Evolutionary conservation across 176 grass and related monocot species (phyloP).

Genomic region (Phoenix dactylifera): DNA sequence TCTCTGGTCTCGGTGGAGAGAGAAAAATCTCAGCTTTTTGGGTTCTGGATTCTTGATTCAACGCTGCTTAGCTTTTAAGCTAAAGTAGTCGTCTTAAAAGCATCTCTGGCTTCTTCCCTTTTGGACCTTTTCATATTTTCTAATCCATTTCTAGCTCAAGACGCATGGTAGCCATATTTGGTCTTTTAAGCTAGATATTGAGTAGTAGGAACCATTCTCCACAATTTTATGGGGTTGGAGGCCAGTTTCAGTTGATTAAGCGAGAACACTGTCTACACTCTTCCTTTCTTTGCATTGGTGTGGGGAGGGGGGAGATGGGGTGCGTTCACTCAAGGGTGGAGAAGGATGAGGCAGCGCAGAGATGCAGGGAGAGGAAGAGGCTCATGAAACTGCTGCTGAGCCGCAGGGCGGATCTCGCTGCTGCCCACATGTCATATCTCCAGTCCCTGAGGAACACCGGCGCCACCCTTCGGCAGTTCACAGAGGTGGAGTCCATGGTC

Average conservation of each 20-base stretch:
- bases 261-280: background rate
- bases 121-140: background rate
- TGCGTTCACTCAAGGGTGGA: constrained; percentile 67
- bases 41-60: background rate
- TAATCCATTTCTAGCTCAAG: too few relatives aligned
- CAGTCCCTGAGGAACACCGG: constrained; percentile 83
- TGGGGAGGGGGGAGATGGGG: constrained; percentile 54
- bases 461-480: constrained; percentile 68
- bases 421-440: constrained; percentile 56
- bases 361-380: constrained; percentile 75
- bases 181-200: too few relatives aligned
- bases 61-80: constrained; percentile 5
- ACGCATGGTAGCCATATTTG: too few relatives aligned
- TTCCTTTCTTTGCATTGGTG: background rate
- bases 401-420: constrained; percentile 54
- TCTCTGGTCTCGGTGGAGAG: too few relatives aligned
- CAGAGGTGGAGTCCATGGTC: constrained; percentile 56
- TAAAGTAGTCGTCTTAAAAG: background rate
- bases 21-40: background rate
- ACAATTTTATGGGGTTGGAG: background rate
- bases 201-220: too few relatives aligned
- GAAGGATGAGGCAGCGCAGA: constrained; percentile 69
- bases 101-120: background rate
- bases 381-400: constrained; percentile 80
- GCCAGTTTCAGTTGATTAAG: background rate